Base-by-base conservation (phyloP, 495 filamentous ascomycete species). In the Tuber calosporum region DNA sequence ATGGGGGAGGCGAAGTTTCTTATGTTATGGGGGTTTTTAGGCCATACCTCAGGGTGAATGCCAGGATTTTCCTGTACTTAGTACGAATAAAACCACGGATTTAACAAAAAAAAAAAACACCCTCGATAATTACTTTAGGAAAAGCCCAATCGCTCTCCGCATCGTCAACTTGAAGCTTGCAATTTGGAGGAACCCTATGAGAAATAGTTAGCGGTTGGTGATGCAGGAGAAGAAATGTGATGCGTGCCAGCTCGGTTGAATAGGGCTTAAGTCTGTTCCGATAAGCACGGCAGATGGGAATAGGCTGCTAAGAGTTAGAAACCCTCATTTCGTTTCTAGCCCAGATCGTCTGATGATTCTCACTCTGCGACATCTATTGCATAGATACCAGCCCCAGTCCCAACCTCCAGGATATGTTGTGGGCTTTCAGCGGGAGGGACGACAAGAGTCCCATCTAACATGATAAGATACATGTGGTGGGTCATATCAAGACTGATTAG, bases 301-400 rank as follows among this genome's bases (percentile, higher is more conserved):
- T 30, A 20, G 4, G 30, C 48, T 58, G n/a, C n/a, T 8, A 30
- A 26, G 48, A 30, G 48, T 58, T 58, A 58, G 48, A 30, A 58
- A 58, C 26, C 48, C n/a, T 58, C n/a, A 58, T 13, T 15, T n/a
- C 9, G n/a, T 13, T 15, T 26, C 45, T 20, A 53, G 15, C n/a
- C 20, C 6, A 53, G 48, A 13, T 58, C n/a, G n/a, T 87, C 48
- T n/a, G n/a, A 58, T 58, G 15, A 58, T 30, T 30, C 48, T 26
- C 48, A 58, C 48, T 77, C 73, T 22, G 48, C 75, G 7, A 67
- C 39, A 67, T 90, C 89, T 69, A 90, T 87, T 8, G 87, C 87
- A 87, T 88, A 90, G 66, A 88, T 87, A 19, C 89, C 89, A 5
- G 89, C 90, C 15, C 89, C 89, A 0, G 88, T 90, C 13, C 88